phyloP scores from a whole-genome alignment of 2,329 filamentous ascomycete genomes.

The Aspergillus fumigatiaffinis region DNA sequence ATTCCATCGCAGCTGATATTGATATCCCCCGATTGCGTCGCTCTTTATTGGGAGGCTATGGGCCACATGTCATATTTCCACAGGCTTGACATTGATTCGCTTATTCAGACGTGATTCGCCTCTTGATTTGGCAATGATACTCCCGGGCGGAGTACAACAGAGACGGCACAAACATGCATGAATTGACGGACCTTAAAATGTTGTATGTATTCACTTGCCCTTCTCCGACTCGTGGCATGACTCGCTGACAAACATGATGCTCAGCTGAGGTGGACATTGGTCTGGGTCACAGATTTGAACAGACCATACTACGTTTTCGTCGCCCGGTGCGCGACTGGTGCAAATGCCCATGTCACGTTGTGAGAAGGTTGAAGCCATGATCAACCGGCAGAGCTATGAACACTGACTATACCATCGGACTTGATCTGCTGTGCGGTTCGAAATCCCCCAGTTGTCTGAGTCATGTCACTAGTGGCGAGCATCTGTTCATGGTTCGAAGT shows the following conservation, averaged over 20 bases:
- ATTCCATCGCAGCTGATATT: slow-evolving; percentile 74
- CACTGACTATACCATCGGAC: not conserved
- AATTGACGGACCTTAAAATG: not conserved
- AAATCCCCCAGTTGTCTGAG: not conserved
- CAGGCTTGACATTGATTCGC: slow-evolving; percentile 39
- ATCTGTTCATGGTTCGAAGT: not conserved
- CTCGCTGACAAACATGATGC: not conserved
- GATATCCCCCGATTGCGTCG: slow-evolving; percentile 70
- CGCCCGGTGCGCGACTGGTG: not conserved
- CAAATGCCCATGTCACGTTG: not conserved
- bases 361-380: not conserved
- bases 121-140: not conserved
- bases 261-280: not conserved
- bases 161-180: slow-evolving; percentile 1
- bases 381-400: not conserved
- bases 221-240: not conserved
- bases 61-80: slow-evolving; percentile 44
- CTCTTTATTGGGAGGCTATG: slow-evolving; percentile 72
- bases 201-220: not conserved
- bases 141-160: not conserved
- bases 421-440: not conserved
- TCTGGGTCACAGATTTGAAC: not conserved
- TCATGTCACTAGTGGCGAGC: not conserved
- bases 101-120: slow-evolving; percentile 27
- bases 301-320: not conserved